Evolutionary conservation across 371 early-diverging fungal species (phyloP), one percentile per base, ranked within the genome.

Genomic region (Mucor velutinosus): DNA sequence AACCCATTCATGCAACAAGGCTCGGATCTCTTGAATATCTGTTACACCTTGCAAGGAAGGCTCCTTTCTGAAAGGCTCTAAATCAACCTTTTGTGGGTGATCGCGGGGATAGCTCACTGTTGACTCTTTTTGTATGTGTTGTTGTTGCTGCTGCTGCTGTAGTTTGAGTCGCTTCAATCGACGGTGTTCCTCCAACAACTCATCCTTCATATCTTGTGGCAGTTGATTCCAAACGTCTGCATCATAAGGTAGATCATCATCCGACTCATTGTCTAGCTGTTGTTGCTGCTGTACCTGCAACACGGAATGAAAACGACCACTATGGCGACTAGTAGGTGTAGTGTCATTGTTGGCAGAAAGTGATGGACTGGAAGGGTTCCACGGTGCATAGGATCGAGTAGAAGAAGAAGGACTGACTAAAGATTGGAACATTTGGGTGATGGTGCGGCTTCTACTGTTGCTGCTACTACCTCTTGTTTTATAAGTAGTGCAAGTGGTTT

Each of bases 41-140:
- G 62, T 69, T 0, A 70, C 53, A 4, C 78, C 84, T 62, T 79
- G 67, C 10, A 81, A 64, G 0, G 62, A 30, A 6, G 80, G 78
- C 43, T 74, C 70, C n/a, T 41, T 17, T 53, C 21, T n/a, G 6
- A 25, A 53, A 4, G 41, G 25, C 45, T 43, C 32, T 33, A 45
- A 61, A 15, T 25, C 43, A 10, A 43, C 30, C 12, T 29, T 21
- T 35, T 39, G 51, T 56, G 4, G 1, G n/a, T 7, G 43, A 19
- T 19, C 5, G 29, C 29, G 37, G 17, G 33, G 37, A 12, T 62
- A 47, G 12, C 27, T 27, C 21, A 57, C 49, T 29, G 56, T 19
- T 7, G 63, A 51, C 65, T 23, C 47, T 30, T 45, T 41, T 15
- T 45, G n/a, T 30, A 17, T 7, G 7, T 7, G 1, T 7, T 3